These are phyloP conservation scores for Laburnicola sp. DNA, from an alignment of 2,329 filamentous ascomycete species.

Conservation along the genomic window DNA sequence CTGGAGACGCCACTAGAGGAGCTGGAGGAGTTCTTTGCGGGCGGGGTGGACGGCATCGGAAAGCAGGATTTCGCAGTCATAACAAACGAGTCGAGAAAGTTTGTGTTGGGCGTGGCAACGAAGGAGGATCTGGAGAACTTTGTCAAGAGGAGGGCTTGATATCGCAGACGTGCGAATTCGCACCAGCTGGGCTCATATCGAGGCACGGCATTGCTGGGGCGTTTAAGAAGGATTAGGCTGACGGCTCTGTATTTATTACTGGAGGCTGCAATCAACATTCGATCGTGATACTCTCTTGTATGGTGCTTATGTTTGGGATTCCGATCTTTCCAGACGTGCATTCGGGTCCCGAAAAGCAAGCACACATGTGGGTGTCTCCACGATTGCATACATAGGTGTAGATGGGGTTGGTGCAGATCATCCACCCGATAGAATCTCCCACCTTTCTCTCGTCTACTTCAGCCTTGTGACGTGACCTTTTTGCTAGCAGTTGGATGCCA, in stretches of 20 bases:
- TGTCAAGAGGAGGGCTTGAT: constrained; percentile 78
- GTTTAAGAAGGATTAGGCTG: constrained; percentile 19
- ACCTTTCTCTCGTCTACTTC: not conserved
- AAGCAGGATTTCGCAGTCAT: constrained; percentile 88
- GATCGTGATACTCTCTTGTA: constrained; percentile 16
- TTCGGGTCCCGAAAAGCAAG: not conserved
- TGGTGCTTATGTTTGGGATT: not conserved
- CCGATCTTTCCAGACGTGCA: not conserved
- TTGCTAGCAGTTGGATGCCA: not conserved
- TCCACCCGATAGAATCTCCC: not conserved
- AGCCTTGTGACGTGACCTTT: not conserved
- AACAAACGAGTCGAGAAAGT: constrained; percentile 83
- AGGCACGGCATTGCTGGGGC: constrained; percentile 30
- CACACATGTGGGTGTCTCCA: constrained; percentile 1
- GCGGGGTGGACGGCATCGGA: constrained; percentile 58
- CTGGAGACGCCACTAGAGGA: constrained; percentile 93
- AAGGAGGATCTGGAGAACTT: constrained; percentile 88
- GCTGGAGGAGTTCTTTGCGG: constrained; percentile 86
- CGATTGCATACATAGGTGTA: not conserved
- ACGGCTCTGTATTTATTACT: constrained; percentile 17
- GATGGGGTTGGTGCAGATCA: constrained; percentile 6
- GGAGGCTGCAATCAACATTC: constrained; percentile 29
- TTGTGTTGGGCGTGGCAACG: constrained; percentile 92
- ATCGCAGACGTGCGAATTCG: too few relatives aligned
- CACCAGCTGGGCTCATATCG: not conserved